Evolutionary conservation across 2,329 filamentous ascomycete genomes (phyloP).

Genomic region (Hypoxylon sp.): DNA sequence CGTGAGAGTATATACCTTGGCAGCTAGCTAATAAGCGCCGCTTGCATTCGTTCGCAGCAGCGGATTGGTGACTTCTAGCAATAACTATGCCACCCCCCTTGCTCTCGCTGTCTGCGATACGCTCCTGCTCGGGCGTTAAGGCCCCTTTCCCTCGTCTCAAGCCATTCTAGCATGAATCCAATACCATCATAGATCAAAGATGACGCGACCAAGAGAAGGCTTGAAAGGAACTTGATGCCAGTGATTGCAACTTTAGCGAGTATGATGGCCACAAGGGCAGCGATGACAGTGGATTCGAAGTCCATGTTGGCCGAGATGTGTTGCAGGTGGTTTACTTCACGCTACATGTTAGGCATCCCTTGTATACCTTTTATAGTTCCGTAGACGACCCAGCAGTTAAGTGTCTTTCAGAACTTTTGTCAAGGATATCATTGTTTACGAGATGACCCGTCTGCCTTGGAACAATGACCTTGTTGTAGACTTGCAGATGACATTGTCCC

Average conservation of each 20-base stretch:
- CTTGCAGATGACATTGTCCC: neutral
- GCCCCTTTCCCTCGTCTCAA: neutral
- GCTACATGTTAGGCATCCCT: neutral
- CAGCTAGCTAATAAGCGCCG: neutral
- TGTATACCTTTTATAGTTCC: neutral
- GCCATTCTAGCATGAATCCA: neutral
- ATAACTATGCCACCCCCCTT: neutral
- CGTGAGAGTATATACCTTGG: neutral
- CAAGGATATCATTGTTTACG: neutral
- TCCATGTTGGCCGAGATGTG: neutral
- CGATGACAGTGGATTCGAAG: neutral
- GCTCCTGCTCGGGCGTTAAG: neutral
- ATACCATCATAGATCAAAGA: neutral
- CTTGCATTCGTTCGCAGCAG: neutral
- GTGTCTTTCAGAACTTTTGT: too few species aligned
- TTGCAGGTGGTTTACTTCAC: neutral
- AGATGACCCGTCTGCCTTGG: neutral
- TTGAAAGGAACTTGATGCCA: neutral
- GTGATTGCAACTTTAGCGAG: neutral
- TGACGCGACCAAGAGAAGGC: neutral
- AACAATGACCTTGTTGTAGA: neutral
- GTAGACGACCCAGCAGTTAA: too few species aligned
- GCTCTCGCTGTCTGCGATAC: neutral
- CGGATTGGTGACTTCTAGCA: neutral
- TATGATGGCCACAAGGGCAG: neutral